Evolutionary conservation across 306 rosid species (phyloP).

Genomic region (Geum urbanum): DNA sequence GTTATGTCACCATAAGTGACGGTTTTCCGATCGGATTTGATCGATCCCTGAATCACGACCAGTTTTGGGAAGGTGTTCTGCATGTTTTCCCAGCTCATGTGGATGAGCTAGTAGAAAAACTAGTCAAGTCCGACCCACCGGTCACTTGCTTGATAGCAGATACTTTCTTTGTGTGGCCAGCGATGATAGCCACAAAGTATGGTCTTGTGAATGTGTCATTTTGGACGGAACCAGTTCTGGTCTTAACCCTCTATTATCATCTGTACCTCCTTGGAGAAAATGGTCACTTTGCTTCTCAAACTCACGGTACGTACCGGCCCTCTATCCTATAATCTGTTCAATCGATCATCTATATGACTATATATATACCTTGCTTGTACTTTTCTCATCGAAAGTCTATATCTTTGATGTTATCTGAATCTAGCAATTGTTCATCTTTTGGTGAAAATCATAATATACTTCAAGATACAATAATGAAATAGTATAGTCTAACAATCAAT

Average conservation of each 20-base stretch:
- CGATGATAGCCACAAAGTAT: constrained; percentile 26
- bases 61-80: constrained; percentile 19
- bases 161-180: constrained; percentile 24
- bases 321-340: not conserved
- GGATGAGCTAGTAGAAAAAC: constrained; percentile 23
- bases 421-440: not conserved
- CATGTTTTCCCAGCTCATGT: constrained; percentile 25
- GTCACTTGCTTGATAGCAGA: constrained; percentile 31
- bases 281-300: constrained; percentile 27
- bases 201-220: constrained; percentile 29
- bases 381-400: not conserved
- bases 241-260: constrained; percentile 27
- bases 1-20: constrained; percentile 19
- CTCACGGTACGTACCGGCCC: constrained; percentile 7
- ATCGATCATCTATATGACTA: too few relatives aligned
- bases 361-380: not conserved
- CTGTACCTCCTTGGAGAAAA: constrained; percentile 18
- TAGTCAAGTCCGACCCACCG: constrained; percentile 25
- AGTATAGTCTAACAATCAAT: too few relatives aligned
- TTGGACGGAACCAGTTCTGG: constrained; percentile 33
- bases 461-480: too few relatives aligned
- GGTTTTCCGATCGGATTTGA: constrained; percentile 23
- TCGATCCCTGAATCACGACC: constrained; percentile 28
- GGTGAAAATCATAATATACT: too few relatives aligned
- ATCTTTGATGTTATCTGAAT: not conserved